Conservation (phyloP, 2,329 filamentous ascomycete species). For the Pseudogymnoascus sp. region DNA sequence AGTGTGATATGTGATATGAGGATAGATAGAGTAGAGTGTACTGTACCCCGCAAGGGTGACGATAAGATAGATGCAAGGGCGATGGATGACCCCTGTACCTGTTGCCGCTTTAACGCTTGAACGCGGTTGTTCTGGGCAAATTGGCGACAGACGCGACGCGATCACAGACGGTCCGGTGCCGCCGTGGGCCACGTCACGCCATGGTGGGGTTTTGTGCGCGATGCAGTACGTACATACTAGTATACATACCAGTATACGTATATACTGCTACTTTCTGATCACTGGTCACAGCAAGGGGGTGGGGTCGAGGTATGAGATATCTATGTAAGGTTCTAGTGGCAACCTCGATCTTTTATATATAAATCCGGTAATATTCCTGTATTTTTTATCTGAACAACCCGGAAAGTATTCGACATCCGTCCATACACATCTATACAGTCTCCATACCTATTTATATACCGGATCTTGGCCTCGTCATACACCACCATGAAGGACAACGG, state of each 20-base stretch:
- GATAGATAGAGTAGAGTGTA: background rate
- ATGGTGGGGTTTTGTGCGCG: background rate
- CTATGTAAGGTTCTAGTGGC: background rate
- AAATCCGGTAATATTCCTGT: background rate
- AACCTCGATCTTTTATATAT: background rate
- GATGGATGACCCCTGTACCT: background rate
- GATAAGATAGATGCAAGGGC: background rate
- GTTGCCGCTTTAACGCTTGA: background rate
- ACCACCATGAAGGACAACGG: conserved; percentile 21
- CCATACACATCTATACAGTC: background rate
- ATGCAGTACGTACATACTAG: background rate
- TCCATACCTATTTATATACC: background rate
- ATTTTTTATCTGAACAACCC: background rate
- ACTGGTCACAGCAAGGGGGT: background rate
- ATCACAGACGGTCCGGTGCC: background rate
- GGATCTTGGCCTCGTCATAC: background rate
- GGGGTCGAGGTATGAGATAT: background rate
- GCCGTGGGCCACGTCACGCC: background rate
- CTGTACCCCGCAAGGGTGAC: conserved; percentile 4
- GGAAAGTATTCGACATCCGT: background rate
- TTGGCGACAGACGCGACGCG: conserved; percentile 1
- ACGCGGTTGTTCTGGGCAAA: background rate
- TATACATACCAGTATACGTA: background rate
- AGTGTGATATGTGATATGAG: background rate
- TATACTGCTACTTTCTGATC: background rate